Evolutionary conservation across 768 basidiomycete species (phyloP), one percentile per base, ranked within the genome.

Genomic region (Phlebiopsis flavidoalba): DNA sequence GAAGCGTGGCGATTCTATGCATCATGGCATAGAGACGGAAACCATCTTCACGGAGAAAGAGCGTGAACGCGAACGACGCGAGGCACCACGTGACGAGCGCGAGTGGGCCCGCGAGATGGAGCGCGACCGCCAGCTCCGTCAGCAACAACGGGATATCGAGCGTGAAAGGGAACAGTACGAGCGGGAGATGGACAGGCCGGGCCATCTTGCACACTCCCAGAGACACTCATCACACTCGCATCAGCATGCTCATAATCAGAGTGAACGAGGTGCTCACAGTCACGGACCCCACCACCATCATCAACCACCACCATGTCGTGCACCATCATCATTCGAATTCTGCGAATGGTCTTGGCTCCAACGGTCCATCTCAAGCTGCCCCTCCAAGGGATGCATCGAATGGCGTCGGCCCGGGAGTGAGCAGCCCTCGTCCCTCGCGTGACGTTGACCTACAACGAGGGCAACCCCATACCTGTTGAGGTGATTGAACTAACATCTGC

Each of bases 221-320:
- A 62, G 55, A 37, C 64, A 53, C 17, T 65, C 67, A 35, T 65
- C 65, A 22, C 65, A 66, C 5, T 67, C 54, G 15, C 65, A 66
- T 21, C 58, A 54, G 49, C 62, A 57, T n/a, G 60, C 57, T 15
- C 69, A 63, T 36, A 52, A 7, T 21, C 65, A 35, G 45, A 57
- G 31, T 53, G 52, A 46, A 10, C 69, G 61, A 47, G 50, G 50
- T 19, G 43, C 60, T 8, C 67, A 67, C 52, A 19, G 59, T 8
- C 64, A 56, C 1, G 63, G 63, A 12, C 68, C 68, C 12, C 68
- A 72, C 47, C 72, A 74, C 53, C 70, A 71, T 48, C 71, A 71
- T 47, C 73, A n/a, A 72, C 50, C 74, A 74, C 33, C 71, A 72
- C 53, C 73, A 74, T 58, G 72, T 74, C 35, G 70, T 72, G 54